Evolutionary conservation across 2,329 filamentous ascomycete species (phyloP), one percentile per base, ranked within the genome.

Genomic region (Claviceps monticola): DNA sequence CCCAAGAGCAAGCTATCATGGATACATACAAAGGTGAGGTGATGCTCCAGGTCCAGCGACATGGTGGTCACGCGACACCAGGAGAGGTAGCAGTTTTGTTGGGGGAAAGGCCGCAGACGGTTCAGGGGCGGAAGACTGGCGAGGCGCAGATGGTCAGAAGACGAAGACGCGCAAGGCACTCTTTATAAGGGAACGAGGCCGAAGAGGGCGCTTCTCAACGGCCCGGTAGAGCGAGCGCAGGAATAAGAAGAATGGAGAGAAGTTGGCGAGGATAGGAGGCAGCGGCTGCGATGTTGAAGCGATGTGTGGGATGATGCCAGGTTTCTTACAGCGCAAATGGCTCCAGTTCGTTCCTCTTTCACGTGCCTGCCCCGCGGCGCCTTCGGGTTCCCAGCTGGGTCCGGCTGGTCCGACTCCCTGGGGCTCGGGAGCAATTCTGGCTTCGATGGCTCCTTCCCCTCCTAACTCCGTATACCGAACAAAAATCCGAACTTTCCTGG

Each of bases 41-140:
- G 87, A 65, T 82, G 85, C 71, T 93, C 87, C 50, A 93, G 76
- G 62, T 90, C 83, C 62, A 93, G 77, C 59, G 80, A 79, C 79
- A 83, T 83, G 56, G 55, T 62, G 59, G 56, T 54, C 46, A 56
- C 48, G 52, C 48, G 38, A 52, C 49, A 50, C 50, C 17, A 44
- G 51, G 50, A 46, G 42, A 34, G 19, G 19, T 17, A 16, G 46
- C 8, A 4, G 16, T 7, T 19, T 38, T 19, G 5, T 34, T 17
- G 2, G n/a, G 19, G 17, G 45, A 42, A 49, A 47, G 44, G 53
- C 46, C 52, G 38, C 41, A 43, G 23, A 36, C 23, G 5, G 26
- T 9, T 26, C 41, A 34, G 41, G 42, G 23, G 26, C 4, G 51
- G 53, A 55, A 48, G 26, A 48, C 46, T 19, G 51, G 34, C 50